A percentile compares a stretch with the other conserved stretches of the same genome.
phyloP scores from a whole-genome alignment of 306 rosid genomes.

The Castanea crenata region DNA sequence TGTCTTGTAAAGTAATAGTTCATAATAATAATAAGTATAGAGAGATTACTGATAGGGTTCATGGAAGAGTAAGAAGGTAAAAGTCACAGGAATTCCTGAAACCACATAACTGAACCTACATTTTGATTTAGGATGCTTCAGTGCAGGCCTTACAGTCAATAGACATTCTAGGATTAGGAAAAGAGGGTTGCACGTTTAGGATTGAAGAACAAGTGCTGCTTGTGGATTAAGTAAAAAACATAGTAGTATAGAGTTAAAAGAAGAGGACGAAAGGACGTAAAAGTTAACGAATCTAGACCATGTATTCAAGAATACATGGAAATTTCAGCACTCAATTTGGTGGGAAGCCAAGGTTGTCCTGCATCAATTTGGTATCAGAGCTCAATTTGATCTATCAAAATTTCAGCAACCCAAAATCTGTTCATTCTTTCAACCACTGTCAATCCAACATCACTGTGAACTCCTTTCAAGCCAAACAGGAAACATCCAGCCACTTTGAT shows the following conservation, averaged over 20 bases:
- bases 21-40: not conserved
- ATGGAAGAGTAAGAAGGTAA: not conserved
- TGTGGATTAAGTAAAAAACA: not conserved
- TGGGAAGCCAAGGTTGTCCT: no score
- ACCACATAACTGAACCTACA: not conserved
- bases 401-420: no score
- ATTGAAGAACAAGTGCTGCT: not conserved
- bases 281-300: not conserved
- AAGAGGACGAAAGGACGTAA: not conserved
- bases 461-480: no score
- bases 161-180: not conserved
- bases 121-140: not conserved
- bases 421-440: no score
- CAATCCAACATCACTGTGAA: no score
- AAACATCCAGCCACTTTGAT: no score
- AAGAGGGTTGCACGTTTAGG: not conserved
- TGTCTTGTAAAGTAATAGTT: not conserved
- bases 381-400: no score
- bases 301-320: no score
- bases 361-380: no score
- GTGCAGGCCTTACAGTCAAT: not conserved
- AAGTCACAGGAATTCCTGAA: not conserved
- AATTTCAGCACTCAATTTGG: no score
- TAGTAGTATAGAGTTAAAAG: not conserved
- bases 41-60: not conserved